Conservation (phyloP, 2,329 filamentous ascomycete genomes). For the Cladophialophora bantiana region DNA sequence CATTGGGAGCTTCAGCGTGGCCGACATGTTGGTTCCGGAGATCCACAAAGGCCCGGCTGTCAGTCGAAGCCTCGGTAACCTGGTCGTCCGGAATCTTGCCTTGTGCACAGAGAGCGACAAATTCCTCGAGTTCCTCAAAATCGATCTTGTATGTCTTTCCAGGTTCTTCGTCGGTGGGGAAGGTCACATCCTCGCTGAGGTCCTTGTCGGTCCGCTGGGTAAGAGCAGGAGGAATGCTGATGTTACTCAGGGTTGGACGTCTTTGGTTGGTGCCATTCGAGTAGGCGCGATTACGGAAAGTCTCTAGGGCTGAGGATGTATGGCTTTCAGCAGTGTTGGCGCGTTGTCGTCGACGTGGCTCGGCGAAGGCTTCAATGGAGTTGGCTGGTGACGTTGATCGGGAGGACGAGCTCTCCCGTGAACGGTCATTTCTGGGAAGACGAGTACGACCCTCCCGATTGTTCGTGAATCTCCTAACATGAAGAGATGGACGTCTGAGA, state of each 20-base stretch:
- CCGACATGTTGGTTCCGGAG: conserved; percentile 55
- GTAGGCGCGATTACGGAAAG: conserved; percentile 65
- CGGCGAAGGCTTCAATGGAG: conserved; percentile 96
- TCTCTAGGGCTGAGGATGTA: conserved; percentile 62
- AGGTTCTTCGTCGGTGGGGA: conserved; percentile 77
- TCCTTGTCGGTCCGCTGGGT: conserved; percentile 60
- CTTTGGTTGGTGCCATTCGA: conserved; percentile 72
- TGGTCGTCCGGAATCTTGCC: conserved; percentile 53
- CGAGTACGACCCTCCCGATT: conserved; percentile 40
- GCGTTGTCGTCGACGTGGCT: conserved; percentile 83
- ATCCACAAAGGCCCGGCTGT: conserved; percentile 67
- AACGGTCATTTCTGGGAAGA: conserved; percentile 49
- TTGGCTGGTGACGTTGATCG: conserved; percentile 88
- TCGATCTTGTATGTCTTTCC: conserved; percentile 83
- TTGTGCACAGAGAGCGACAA: conserved; percentile 69
- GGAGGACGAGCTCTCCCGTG: conserved; percentile 61
- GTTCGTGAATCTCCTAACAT: conserved; percentile 35
- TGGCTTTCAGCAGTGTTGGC: conserved; percentile 70
- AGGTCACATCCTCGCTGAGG: conserved; percentile 80
- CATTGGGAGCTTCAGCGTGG: conserved; percentile 48
- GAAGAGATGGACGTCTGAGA: conserved; percentile 47
- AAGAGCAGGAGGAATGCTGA: conserved; percentile 53
- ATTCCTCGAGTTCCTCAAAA: conserved; percentile 92
- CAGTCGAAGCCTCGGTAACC: conserved; percentile 42
- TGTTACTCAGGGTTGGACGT: conserved; percentile 66